Evolutionary conservation across 345 rosid genomes (phyloP).

Genomic region (Gossypium turneri): DNA sequence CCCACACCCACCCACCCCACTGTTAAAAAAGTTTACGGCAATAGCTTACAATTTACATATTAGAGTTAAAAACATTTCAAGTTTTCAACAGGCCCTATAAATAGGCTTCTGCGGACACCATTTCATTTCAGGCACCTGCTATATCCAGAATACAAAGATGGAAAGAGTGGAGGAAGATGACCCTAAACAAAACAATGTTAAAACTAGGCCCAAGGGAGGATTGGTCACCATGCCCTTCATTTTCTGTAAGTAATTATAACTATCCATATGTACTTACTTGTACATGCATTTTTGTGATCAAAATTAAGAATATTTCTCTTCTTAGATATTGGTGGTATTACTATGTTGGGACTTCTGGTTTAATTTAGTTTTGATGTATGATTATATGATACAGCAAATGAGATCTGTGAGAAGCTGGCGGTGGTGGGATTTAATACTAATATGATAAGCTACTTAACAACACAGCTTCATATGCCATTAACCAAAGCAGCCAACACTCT

Average conservation of each 20-base stretch:
- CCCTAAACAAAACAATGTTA: slow-evolving; percentile 29
- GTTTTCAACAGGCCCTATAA: slow-evolving; percentile 7
- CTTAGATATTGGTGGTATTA: neutral
- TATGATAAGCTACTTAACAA: slow-evolving; percentile 84
- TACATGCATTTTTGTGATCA: no score
- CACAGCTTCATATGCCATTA: slow-evolving; percentile 77
- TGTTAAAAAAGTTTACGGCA: neutral
- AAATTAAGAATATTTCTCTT: neutral
- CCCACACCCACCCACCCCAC: no score
- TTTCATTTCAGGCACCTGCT: neutral
- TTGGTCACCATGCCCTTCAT: slow-evolving; percentile 74
- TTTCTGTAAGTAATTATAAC: slow-evolving; percentile 34
- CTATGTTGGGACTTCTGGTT: neutral
- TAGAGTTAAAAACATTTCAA: neutral
- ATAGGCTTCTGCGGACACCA: neutral
- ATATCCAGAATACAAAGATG: neutral
- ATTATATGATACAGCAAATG: slow-evolving; percentile 49
- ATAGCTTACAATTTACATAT: neutral
- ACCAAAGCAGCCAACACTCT: slow-evolving; percentile 91
- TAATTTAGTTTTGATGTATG: neutral
- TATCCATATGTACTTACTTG: neutral
- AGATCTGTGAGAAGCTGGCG: slow-evolving; percentile 83
- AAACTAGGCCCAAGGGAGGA: slow-evolving; percentile 45
- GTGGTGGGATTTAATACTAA: slow-evolving; percentile 78
- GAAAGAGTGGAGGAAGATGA: slow-evolving; percentile 27